These are phyloP conservation scores for Tuctoria greenei DNA, from an alignment of 176 grass and related monocot species.

Conservation along the genomic window DNA sequence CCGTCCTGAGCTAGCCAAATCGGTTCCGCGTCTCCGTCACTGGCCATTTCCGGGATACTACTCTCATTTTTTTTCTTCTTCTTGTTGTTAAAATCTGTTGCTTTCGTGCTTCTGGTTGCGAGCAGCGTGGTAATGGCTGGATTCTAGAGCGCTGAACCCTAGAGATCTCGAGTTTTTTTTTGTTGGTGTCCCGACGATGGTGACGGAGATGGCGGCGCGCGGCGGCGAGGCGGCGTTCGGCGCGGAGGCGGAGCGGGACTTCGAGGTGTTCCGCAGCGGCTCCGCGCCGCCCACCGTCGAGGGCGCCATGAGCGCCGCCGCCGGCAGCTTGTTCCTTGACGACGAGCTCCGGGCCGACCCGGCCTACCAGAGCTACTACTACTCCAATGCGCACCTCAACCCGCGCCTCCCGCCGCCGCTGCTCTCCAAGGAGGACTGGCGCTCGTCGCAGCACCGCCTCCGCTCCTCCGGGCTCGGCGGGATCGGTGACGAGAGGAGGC, in stretches of 20 bases:
- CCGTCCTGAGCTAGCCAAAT: not conserved
- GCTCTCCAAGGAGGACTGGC: conserved; percentile 74
- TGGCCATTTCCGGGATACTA: not conserved
- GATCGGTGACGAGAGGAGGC: conserved; percentile 57
- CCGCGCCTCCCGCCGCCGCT: conserved; percentile 67
- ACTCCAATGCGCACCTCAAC: conserved; percentile 75
- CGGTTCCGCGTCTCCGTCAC: not conserved
- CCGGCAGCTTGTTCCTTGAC: conserved; percentile 38
- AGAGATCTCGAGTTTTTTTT: conserved; percentile 26
- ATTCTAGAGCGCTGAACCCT: not conserved
- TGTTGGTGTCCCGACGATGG: conserved; percentile 18
- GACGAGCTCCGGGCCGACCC: conserved; percentile 67
- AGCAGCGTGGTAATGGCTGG: conserved; percentile 35
- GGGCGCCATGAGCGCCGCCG: conserved; percentile 44
- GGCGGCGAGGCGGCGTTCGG: conserved; percentile 44
- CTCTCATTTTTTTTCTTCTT: too few relatives aligned
- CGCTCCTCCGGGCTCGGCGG: conserved; percentile 45
- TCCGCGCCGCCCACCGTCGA: conserved; percentile 74
- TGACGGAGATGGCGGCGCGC: conserved; percentile 61
- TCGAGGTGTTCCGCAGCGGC: conserved; percentile 73
- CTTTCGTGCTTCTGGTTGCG: not conserved
- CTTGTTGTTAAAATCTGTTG: not conserved
- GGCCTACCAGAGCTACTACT: conserved; percentile 67
- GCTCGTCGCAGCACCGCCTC: conserved; percentile 50
- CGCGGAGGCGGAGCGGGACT: conserved; percentile 49